A percentile compares a stretch with the other conserved stretches of the same genome.
Evolutionary conservation across 164 flowering plant genomes (phyloP).

Genomic region (Chimonanthus praecox): DNA sequence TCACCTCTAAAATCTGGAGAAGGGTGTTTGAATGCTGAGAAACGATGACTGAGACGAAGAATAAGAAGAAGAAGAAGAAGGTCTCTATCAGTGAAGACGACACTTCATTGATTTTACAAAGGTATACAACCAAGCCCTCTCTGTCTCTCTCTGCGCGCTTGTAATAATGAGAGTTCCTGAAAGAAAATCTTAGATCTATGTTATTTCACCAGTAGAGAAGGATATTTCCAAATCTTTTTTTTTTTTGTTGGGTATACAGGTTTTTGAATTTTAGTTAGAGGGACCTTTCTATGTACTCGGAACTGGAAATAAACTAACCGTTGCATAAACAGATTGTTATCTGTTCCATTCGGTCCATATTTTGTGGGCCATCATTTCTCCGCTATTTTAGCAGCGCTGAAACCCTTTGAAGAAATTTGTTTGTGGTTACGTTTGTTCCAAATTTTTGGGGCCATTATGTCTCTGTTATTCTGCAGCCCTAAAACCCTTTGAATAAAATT

Average conservation of each 20-base stretch:
- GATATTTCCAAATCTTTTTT: not conserved
- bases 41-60: conserved; percentile 36
- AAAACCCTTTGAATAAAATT: no score
- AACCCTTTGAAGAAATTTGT: no score
- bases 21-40: not conserved
- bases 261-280: no score
- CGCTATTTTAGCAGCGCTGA: no score
- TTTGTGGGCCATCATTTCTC: no score
- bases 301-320: no score
- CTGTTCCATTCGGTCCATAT: no score
- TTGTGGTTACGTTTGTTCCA: no score
- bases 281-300: no score
- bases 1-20: not conserved
- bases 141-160: not conserved
- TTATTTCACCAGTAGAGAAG: not conserved
- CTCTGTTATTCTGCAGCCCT: not conserved
- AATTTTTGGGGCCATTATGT: not conserved
- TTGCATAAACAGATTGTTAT: no score
- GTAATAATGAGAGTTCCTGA: not conserved
- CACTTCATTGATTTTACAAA: conserved; percentile 38
- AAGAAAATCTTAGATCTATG: not conserved
- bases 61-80: conserved; percentile 21
- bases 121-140: conserved; percentile 21
- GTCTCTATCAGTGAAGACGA: conserved; percentile 52
- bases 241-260: no score